These are phyloP conservation scores for Teratosphaeria gauchensis DNA, from an alignment of 2,329 filamentous ascomycete genomes.

Conservation along the genomic window DNA sequence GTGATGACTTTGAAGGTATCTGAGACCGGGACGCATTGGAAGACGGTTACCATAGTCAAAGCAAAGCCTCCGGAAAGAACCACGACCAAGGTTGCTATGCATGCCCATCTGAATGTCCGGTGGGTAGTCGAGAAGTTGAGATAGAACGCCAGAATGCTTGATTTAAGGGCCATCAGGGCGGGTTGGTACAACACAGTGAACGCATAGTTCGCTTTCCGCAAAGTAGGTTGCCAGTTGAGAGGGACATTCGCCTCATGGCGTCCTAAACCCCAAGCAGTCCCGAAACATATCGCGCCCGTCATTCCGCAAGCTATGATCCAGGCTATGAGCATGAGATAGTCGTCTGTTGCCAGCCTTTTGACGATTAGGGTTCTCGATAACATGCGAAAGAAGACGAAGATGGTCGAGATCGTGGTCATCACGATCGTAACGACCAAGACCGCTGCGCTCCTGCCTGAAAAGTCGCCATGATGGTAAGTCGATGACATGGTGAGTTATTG, in stretches of 20 bases:
- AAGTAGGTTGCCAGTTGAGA: conserved; percentile 35
- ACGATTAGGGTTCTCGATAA: conserved; percentile 66
- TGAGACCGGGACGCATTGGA: conserved; percentile 69
- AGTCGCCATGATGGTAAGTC: conserved; percentile 16
- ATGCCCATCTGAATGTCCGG: conserved; percentile 66
- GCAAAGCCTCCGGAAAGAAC: conserved; percentile 72
- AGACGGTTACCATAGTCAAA: conserved; percentile 75
- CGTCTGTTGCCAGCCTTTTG: conserved; percentile 61
- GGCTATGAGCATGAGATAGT: conserved; percentile 69
- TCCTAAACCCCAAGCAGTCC: conserved; percentile 57
- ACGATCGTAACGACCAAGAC: conserved; percentile 63
- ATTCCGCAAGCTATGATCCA: conserved; percentile 65
- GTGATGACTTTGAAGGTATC: conserved; percentile 53
- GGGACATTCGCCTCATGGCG: conserved; percentile 54
- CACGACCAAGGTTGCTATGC: conserved; percentile 65
- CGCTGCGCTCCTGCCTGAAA: conserved; percentile 27
- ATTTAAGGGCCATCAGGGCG: conserved; percentile 82
- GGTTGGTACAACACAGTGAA: conserved; percentile 65
- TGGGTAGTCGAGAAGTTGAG: conserved; percentile 72
- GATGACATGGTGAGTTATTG: not conserved
- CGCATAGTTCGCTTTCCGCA: conserved; percentile 51
- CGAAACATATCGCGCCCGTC: conserved; percentile 56
- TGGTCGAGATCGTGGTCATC: conserved; percentile 58
- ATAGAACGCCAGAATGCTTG: conserved; percentile 87
- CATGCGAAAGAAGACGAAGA: conserved; percentile 67